Evolutionary conservation across 2,329 filamentous ascomycete species (phyloP).

Genomic region (Tolypocladium inflatum): DNA sequence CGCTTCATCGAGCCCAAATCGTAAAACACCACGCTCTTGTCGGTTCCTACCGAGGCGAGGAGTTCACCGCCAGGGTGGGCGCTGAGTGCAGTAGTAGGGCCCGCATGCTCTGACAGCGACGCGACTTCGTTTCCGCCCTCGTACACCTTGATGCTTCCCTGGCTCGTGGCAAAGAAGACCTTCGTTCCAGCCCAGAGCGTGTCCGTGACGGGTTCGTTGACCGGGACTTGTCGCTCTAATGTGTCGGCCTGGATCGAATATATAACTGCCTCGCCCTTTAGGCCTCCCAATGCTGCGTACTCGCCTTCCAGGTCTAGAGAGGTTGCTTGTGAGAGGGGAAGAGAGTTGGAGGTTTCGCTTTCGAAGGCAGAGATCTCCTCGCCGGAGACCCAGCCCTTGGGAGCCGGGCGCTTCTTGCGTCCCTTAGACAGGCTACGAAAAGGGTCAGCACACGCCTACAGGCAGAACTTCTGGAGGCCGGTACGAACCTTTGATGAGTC

Average conservation of each 20-base stretch:
- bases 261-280: slow-evolving; percentile 64
- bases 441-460: slow-evolving; percentile 5
- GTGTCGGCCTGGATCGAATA: slow-evolving; percentile 64
- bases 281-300: slow-evolving; percentile 64
- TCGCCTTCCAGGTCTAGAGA: slow-evolving; percentile 45
- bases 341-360: slow-evolving; percentile 32
- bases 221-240: slow-evolving; percentile 56
- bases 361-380: slow-evolving; percentile 54
- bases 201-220: slow-evolving; percentile 59
- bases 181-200: slow-evolving; percentile 56
- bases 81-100: slow-evolving; percentile 66
- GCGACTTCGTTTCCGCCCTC: slow-evolving; percentile 60
- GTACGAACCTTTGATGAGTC: slow-evolving; percentile 66
- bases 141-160: slow-evolving; percentile 73
- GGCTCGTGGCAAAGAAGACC: slow-evolving; percentile 63
- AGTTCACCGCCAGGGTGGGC: slow-evolving; percentile 77
- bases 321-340: slow-evolving; percentile 38
- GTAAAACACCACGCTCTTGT: slow-evolving; percentile 91
- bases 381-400: slow-evolving; percentile 72
- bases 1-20: slow-evolving; percentile 60
- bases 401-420: slow-evolving; percentile 80
- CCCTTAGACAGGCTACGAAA: slow-evolving; percentile 67
- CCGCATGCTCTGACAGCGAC: slow-evolving; percentile 72
- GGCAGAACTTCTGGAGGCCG: background rate
- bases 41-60: slow-evolving; percentile 75